These are phyloP conservation scores for Plectosphaerella plurivora DNA, from an alignment of 2,329 filamentous ascomycete species.

Conservation along the genomic window DNA sequence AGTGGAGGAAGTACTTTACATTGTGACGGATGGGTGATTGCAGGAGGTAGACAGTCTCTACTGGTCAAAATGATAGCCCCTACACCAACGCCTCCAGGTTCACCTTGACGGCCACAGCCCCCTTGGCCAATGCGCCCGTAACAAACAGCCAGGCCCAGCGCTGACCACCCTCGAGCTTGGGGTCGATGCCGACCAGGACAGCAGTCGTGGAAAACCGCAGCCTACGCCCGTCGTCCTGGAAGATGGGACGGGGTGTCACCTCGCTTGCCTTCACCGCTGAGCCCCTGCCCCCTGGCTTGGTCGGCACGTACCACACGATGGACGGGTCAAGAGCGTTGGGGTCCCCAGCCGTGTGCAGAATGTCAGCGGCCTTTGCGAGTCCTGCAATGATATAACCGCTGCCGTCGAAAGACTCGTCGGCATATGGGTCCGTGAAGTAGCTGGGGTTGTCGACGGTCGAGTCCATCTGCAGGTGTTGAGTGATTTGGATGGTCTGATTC, in stretches of 20 bases:
- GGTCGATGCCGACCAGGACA: constrained; percentile 49
- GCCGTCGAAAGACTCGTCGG: constrained; percentile 34
- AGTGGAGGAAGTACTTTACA: constrained; percentile 32
- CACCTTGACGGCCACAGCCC: constrained; percentile 46
- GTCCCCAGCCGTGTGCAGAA: constrained; percentile 25
- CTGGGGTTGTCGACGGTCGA: constrained; percentile 51
- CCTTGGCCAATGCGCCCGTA: constrained; percentile 48
- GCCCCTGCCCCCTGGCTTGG: background rate
- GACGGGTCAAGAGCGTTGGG: constrained; percentile 32
- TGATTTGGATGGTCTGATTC: constrained; percentile 31
- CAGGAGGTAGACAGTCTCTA: no score
- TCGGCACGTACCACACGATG: constrained; percentile 38
- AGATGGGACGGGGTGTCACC: constrained; percentile 45
- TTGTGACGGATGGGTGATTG: no score
- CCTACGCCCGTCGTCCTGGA: constrained; percentile 50
- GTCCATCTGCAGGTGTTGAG: constrained; percentile 37
- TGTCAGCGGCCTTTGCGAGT: constrained; percentile 31
- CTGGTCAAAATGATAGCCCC: background rate
- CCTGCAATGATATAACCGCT: constrained; percentile 52
- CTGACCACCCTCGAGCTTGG: constrained; percentile 32
- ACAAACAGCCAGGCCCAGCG: constrained; percentile 53
- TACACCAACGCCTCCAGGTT: constrained; percentile 26
- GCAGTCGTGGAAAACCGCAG: constrained; percentile 46
- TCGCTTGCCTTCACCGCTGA: constrained; percentile 9
- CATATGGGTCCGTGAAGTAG: constrained; percentile 52